Evolutionary conservation across 2,329 filamentous ascomycete species (phyloP), one percentile per base, ranked within the genome.

Genomic region (Amauroascus verrucosus): DNA sequence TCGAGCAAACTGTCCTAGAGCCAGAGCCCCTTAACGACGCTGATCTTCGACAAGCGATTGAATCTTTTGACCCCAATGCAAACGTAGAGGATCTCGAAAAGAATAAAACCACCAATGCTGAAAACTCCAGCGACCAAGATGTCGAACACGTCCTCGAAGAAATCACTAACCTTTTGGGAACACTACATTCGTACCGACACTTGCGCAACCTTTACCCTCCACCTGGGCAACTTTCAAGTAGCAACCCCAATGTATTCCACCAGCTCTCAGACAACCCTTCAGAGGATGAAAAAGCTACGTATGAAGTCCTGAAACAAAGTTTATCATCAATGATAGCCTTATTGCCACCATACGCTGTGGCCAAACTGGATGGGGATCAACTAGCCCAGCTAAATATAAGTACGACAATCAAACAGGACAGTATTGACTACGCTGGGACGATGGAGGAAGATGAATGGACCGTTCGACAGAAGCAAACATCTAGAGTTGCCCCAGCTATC

Each of bases 301-400:
- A 94, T 65, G 77, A 88, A 58, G 77, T 83, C 24, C 75, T 95
- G 50, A 88, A 85, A 64, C 79, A 83, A 3, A 87, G 90, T 64
- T 73, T 95, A 18, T 75, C 81, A 0, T 72, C 89, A 28, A 81
- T 95, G 57, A 79, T 95, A 56, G 78, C 84, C 59, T 81, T 79
- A 37, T 72, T 95, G 9, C 89, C 89, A 1, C 89, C 89, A 1
- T 93, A 88, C 64, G 86, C 86, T 1, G 85, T 95, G 22, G 84
- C 89, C 5, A 91, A 93, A 63, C 74, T 95, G 57, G 84, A 94
- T 62, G 88, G 88, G 8, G 85, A 94, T 64, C 86, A 89, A 66
- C 72, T 95, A n/a, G 84, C 84, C 28, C 86, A 89, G 54, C 74
- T 95, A 46, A 84, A 87, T 57, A 85, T 95, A 64, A 91, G 84